Conservation (phyloP, 441 rosid genomes). For the Metrosideros polymorpha region DNA sequence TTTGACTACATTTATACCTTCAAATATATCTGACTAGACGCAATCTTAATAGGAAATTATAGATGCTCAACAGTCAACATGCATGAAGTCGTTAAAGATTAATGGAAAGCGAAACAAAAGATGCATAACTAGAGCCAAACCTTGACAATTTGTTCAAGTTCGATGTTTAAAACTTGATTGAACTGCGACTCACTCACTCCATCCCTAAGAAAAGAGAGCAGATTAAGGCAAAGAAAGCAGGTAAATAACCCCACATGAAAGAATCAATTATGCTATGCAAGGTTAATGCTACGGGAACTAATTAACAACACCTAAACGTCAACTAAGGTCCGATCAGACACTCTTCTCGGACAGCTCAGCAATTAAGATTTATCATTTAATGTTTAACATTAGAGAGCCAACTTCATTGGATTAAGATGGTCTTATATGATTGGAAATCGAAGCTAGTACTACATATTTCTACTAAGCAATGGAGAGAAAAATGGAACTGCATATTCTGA, state of each 20-base stretch:
- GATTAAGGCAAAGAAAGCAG: neutral
- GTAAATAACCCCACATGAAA: neutral
- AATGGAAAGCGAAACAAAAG: neutral
- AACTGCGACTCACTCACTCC: conserved; percentile 89
- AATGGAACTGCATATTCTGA: neutral
- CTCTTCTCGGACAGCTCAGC: neutral
- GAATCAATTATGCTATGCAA: neutral
- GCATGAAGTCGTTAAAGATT: neutral
- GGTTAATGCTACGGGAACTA: neutral
- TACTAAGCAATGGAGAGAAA: neutral
- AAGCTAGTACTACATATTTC: neutral
- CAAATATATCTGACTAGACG: neutral
- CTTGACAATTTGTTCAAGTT: conserved; percentile 78
- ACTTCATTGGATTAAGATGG: neutral
- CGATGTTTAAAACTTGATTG: conserved; percentile 74
- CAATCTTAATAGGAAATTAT: neutral
- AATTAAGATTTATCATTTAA: neutral
- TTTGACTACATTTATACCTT: neutral
- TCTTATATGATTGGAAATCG: neutral
- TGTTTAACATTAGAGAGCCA: neutral
- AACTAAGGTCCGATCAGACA: neutral
- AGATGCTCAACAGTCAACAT: neutral
- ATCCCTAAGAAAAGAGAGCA: conserved; percentile 39
- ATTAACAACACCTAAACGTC: neutral
- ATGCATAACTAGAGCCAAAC: conserved; percentile 13